Conservation (phyloP, 2,329 filamentous ascomycete genomes). For the Colletotrichum graminicola region DNA sequence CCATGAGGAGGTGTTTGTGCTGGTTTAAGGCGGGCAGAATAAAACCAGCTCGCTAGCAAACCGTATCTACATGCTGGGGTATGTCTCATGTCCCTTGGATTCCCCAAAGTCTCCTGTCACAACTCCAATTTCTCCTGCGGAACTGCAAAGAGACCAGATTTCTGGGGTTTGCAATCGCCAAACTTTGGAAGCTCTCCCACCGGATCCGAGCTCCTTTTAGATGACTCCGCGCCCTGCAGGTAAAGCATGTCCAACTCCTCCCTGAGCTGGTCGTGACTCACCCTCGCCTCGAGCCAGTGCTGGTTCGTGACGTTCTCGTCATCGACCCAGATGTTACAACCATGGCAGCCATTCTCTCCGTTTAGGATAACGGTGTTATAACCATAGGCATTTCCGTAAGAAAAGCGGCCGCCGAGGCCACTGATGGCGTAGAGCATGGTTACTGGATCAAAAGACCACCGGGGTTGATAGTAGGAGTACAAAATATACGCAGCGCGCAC, state of each 20-base stretch:
- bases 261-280: slow-evolving; percentile 46
- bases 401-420: slow-evolving; percentile 52
- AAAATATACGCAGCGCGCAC: slow-evolving; percentile 55
- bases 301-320: slow-evolving; percentile 53
- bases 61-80: neutral
- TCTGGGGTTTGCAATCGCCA: slow-evolving; percentile 19
- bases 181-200: slow-evolving; percentile 11
- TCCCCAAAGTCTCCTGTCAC: neutral
- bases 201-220: slow-evolving; percentile 9
- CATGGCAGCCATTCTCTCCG: slow-evolving; percentile 45
- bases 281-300: slow-evolving; percentile 54
- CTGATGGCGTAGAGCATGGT: slow-evolving; percentile 55
- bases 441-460: slow-evolving; percentile 57
- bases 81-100: neutral
- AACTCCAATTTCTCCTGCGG: slow-evolving; percentile 1
- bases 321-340: slow-evolving; percentile 57
- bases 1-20: slow-evolving; percentile 3
- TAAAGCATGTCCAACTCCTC: slow-evolving; percentile 48
- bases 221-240: slow-evolving; percentile 45
- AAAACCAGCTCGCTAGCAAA: neutral
- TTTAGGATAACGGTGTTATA: slow-evolving; percentile 53
- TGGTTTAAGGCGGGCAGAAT: neutral
- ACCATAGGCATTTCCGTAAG: slow-evolving; percentile 53
- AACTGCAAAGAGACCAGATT: too few species aligned
- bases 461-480: slow-evolving; percentile 52